phyloP scores from a whole-genome alignment of 805 yeast species.

The Zygotorulaspora chibaensis region DNA sequence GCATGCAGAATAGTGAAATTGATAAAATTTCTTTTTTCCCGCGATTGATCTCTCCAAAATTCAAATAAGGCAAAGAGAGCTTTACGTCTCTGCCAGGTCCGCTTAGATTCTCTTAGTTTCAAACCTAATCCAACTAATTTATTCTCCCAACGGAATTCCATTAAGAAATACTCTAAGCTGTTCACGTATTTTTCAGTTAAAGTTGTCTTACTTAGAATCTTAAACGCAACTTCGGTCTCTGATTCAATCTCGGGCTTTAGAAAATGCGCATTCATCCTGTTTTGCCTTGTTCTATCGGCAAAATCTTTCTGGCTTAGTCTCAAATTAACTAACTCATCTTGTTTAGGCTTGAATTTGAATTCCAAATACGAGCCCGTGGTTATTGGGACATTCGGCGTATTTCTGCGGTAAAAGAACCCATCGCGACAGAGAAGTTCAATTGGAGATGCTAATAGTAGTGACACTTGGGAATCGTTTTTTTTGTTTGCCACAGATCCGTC shows the following conservation, averaged over 20 bases:
- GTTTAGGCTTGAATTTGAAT: conserved; percentile 31
- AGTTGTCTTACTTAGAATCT: conserved; percentile 26
- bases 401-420: conserved; percentile 32
- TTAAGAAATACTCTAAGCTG: conserved; percentile 33
- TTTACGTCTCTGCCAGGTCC: conserved; percentile 37
- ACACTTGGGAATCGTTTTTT: conserved; percentile 12
- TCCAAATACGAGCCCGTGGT: conserved; percentile 32
- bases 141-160: conserved; percentile 38
- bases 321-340: conserved; percentile 25
- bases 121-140: conserved; percentile 31
- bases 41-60: conserved; percentile 37
- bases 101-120: conserved; percentile 33
- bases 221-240: conserved; percentile 29
- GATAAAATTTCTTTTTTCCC: conserved; percentile 30
- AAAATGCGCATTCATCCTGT: conserved; percentile 30
- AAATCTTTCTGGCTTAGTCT: conserved; percentile 21
- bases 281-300: conserved; percentile 21
- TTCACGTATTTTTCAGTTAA: conserved; percentile 35
- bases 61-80: conserved; percentile 35
- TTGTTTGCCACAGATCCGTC: not conserved
- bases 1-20: conserved; percentile 33
- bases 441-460: conserved; percentile 26
- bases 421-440: conserved; percentile 32
- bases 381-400: conserved; percentile 27
- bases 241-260: conserved; percentile 27